These are phyloP conservation scores for Aspergillus fumigatiaffinis DNA, from an alignment of 2,329 filamentous ascomycete species.

Conservation along the genomic window DNA sequence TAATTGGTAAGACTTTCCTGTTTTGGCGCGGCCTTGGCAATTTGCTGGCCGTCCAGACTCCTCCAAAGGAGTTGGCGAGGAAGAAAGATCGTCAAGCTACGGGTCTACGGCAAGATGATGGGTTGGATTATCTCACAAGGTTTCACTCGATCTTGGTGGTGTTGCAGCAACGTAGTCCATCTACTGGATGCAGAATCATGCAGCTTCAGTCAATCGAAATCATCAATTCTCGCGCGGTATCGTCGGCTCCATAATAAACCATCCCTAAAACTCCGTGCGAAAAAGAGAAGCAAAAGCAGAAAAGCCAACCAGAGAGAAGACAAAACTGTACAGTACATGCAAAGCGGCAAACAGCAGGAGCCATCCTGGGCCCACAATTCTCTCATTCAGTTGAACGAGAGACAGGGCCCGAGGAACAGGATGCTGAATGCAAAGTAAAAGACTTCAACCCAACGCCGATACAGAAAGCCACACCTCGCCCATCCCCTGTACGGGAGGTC, in stretches of 20 bases:
- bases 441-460: background rate
- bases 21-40: background rate
- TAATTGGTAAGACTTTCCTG: background rate
- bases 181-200: background rate
- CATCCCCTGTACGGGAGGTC: background rate
- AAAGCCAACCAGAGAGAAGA: background rate
- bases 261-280: background rate
- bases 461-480: background rate
- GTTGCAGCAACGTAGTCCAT: background rate
- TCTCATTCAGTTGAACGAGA: background rate
- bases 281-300: background rate
- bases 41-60: background rate
- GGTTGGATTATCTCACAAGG: no score
- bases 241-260: background rate
- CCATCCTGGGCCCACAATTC: background rate
- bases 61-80: no score
- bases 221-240: background rate
- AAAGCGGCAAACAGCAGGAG: background rate
- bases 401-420: background rate
- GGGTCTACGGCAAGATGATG: no score
- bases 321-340: background rate
- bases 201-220: background rate
- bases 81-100: no score
- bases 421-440: background rate
- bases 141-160: no score